Base-by-base conservation (phyloP, 352 stramenopile species). In the Phytopythium ostracodes region DNA sequence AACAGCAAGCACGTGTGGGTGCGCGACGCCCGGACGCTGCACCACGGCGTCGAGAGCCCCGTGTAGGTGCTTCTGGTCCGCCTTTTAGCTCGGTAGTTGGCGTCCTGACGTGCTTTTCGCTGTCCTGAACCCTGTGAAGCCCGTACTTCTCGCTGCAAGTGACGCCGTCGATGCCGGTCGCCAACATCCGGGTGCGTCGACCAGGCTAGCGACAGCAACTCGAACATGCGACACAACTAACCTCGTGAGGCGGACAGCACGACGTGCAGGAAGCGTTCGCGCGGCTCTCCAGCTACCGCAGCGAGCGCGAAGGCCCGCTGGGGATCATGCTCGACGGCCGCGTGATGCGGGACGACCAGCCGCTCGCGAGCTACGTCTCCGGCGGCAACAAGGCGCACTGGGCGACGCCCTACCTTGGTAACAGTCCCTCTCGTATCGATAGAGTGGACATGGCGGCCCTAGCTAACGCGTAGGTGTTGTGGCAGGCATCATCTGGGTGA, bases 401-500 rank as follows among this genome's bases (percentile, higher is more conserved):
- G 77, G 54, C 74, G n/a, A 68, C 71, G 44, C 80, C 75, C 17
- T 87, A 80, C 55, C 76, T 65, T 60, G 77, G 79, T 86, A 15
- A 24, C 15, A 44, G n/a, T n/a, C n/a, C 14, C 24, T 22, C 22
- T 53, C 17, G 10, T 18, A 49, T 15, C 5, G 31, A 9, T 47
- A 25, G 51, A 10, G 27, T 8, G 18, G 20, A 20, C 4, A 31
- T 8, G 11, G 59, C 24, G 33, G n/a, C 38, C 33, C 35, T 40
- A 36, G 31, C 15, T 63, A 24, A 42, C 11, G 25, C 25, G 15
- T 1, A 6, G 1, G 4, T 56, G 17, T 24, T 38, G n/a, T 0
- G 0, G 1, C 27, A 89, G 80, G 81, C 25, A 83, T 90, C 60
- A 60, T 90, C 31, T 91, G 79, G 77, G 73, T 89, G 29, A 56